phyloP scores from a whole-genome alignment of 2,329 filamentous ascomycete genomes.

The Hymenoscyphus infarciens region DNA sequence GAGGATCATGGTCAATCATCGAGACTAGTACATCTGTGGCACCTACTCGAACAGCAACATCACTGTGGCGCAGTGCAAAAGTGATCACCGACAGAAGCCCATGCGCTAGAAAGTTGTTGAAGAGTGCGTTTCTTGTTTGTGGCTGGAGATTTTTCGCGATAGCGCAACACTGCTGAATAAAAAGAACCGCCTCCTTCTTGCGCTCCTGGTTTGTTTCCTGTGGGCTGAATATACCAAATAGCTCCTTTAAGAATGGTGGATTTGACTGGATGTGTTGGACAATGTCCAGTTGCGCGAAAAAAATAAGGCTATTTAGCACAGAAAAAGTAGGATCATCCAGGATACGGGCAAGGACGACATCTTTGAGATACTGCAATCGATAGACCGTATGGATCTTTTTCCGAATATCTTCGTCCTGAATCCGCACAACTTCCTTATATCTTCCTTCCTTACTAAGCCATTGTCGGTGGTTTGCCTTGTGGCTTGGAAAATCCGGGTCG shows the following conservation, averaged over 20 bases:
- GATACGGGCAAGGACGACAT: conserved; percentile 95
- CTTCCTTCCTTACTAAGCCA: conserved; percentile 85
- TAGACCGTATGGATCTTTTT: conserved; percentile 96
- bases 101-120: conserved; percentile 84
- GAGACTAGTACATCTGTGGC: conserved; percentile 92
- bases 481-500: conserved; percentile 94
- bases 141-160: conserved; percentile 94
- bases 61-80: conserved; percentile 80
- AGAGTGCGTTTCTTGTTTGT: conserved; percentile 73
- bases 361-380: conserved; percentile 92
- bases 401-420: conserved; percentile 75
- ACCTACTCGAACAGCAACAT: conserved; percentile 82
- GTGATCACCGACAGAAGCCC: conserved; percentile 88
- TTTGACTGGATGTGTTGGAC: conserved; percentile 91
- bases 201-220: conserved; percentile 62
- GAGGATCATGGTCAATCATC: conserved; percentile 91
- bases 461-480: conserved; percentile 95
- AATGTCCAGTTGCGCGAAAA: conserved; percentile 98
- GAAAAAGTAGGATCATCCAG: conserved; percentile 97
- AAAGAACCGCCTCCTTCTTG: conserved; percentile 91
- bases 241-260: conserved; percentile 70
- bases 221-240: conserved; percentile 80
- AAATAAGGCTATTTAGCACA: conserved; percentile 94
- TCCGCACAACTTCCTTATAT: conserved; percentile 94
- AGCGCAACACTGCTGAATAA: conserved; percentile 92